Evolutionary conservation across 257 asterid genomes (phyloP).

Genomic region (Solanum virginianum): DNA sequence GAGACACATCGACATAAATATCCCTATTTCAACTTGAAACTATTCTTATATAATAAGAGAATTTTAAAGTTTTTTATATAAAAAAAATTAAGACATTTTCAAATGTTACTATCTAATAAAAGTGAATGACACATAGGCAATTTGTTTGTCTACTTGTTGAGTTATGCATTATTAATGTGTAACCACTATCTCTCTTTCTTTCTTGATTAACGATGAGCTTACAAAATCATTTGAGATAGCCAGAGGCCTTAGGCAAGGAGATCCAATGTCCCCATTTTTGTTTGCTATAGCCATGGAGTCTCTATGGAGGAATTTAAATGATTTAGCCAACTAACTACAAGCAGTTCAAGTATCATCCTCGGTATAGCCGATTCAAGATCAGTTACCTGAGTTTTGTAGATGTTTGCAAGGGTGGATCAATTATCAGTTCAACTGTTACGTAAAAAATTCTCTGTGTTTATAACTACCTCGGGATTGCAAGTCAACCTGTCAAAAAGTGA

Average conservation of each 20-base stretch:
- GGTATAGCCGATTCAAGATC: background rate
- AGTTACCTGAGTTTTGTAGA: background rate
- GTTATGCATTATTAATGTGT: background rate
- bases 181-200: background rate
- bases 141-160: background rate
- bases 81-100: no score
- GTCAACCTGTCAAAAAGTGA: no score
- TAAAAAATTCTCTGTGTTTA: background rate
- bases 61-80: no score
- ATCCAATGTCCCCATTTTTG: background rate
- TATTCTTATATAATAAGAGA: no score
- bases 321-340: background rate
- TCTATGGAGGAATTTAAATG: background rate
- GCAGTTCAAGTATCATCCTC: background rate
- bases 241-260: background rate
- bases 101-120: no score
- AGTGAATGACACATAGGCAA: no score
- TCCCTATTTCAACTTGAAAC: no score
- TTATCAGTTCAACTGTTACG: background rate
- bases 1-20: no score
- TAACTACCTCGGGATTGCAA: no score
- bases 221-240: background rate
- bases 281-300: background rate
- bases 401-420: background rate
- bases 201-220: background rate